Evolutionary conservation across 2,329 filamentous ascomycete species (phyloP).

Genomic region (Fusarium sterilihyphosum): DNA sequence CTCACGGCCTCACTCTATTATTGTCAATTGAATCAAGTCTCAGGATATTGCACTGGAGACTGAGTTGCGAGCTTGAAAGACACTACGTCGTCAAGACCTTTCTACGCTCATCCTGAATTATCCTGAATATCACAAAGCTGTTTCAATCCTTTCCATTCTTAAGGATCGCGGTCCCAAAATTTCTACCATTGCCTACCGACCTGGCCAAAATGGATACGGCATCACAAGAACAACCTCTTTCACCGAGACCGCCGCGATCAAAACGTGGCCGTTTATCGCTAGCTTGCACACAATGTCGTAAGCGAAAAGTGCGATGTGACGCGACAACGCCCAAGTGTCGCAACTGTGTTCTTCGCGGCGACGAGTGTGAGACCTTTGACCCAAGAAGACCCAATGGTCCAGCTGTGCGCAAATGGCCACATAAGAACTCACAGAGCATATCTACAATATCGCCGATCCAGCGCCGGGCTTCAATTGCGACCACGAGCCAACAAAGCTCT

Average conservation of each 20-base stretch:
- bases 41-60: rapidly evolving
- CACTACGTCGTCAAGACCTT: neutral
- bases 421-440: slow-evolving; percentile 13
- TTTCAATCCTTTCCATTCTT: rapidly evolving
- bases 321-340: slow-evolving; percentile 38
- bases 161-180: neutral
- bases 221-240: slow-evolving; percentile 8
- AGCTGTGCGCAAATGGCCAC: slow-evolving; percentile 35
- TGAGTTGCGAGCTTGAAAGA: neutral
- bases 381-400: slow-evolving; percentile 34
- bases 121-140: no score
- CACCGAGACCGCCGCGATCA: slow-evolving; percentile 19
- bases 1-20: neutral
- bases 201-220: neutral
- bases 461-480: slow-evolving; percentile 20
- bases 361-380: slow-evolving; percentile 33
- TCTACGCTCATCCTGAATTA: neutral
- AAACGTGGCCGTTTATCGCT: slow-evolving; percentile 30
- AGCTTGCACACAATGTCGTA: slow-evolving; percentile 35
- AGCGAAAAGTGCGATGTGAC: slow-evolving; percentile 38
- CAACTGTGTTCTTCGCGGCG: slow-evolving; percentile 37
- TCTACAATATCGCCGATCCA: neutral
- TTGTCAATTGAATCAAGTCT: neutral
- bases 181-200: neutral
- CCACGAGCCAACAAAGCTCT: slow-evolving; percentile 32